Evolutionary conservation across 495 filamentous ascomycete species (phyloP).

Genomic region (Hypoxylon cercidicola): DNA sequence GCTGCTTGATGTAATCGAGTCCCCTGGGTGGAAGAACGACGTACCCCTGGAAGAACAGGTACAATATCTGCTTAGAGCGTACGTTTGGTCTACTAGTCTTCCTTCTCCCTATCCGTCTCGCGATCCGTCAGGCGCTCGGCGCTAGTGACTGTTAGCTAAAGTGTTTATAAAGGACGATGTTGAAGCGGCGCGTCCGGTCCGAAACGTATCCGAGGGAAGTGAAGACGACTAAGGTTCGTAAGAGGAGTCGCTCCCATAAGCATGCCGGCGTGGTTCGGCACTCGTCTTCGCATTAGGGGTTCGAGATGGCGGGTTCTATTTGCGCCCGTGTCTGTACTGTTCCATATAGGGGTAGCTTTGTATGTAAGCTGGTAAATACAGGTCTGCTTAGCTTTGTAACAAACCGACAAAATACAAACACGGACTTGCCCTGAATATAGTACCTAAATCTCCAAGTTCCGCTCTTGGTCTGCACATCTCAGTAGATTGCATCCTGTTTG

Average conservation of each 20-base stretch:
- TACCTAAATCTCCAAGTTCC: too few species aligned
- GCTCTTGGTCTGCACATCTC: too few species aligned
- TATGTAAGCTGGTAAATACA: too few species aligned
- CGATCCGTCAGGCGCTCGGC: neutral
- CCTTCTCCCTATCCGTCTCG: slow-evolving; percentile 1
- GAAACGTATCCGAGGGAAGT: slow-evolving; percentile 30
- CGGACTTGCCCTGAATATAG: too few species aligned
- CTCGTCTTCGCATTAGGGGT: neutral
- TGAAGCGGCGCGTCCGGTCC: slow-evolving; percentile 26
- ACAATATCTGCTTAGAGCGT: slow-evolving; percentile 29
- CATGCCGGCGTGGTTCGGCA: neutral
- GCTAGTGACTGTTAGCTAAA: neutral
- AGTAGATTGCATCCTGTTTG: too few species aligned
- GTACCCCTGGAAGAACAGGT: slow-evolving; percentile 25
- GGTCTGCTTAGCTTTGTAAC: too few species aligned
- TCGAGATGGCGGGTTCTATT: too few species aligned
- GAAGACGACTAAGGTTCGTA: slow-evolving; percentile 28
- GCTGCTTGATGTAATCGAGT: slow-evolving; percentile 4
- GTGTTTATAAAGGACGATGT: slow-evolving; percentile 16
- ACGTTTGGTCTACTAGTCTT: slow-evolving; percentile 10
- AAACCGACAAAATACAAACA: too few species aligned
- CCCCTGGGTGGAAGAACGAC: slow-evolving; percentile 19
- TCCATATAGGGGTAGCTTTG: too few species aligned
- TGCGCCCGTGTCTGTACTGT: too few species aligned
- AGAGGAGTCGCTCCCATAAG: slow-evolving; percentile 5